These are phyloP conservation scores for Botrytis deweyae DNA, from an alignment of 2,329 filamentous ascomycete genomes.

Conservation along the genomic window DNA sequence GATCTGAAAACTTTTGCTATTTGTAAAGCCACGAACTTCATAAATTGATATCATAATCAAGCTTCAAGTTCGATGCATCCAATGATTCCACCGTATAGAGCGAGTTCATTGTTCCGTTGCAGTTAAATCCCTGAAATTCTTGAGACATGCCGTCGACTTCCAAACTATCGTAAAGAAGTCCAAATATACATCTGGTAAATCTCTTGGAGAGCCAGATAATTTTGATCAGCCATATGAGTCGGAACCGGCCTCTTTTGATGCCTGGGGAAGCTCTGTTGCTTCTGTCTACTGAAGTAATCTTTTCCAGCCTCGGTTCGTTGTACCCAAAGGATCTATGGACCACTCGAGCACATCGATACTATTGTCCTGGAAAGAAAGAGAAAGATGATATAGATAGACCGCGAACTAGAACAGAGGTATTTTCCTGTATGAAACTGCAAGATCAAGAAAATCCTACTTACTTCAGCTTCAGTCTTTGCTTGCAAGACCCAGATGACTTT, in stretches of 20 bases:
- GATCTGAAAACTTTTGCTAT: neutral
- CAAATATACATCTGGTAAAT: neutral
- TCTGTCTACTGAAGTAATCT: neutral
- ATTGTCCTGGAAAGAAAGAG: neutral
- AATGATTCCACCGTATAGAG: neutral
- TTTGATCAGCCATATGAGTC: neutral
- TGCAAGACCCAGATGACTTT: constrained; percentile 62
- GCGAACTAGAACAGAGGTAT: neutral
- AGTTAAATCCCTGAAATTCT: neutral
- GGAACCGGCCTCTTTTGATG: neutral
- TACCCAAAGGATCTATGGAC: neutral
- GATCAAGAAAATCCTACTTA: constrained; percentile 39
- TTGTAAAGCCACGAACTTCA: neutral
- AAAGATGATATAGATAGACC: neutral
- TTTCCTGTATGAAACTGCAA: neutral
- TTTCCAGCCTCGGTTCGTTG: neutral
- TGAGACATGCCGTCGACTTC: neutral
- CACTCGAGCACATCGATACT: neutral
- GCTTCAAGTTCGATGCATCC: neutral
- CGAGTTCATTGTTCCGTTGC: neutral
- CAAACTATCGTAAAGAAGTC: neutral
- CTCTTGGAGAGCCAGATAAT: neutral
- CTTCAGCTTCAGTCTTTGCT: constrained; percentile 53
- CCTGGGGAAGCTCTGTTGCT: neutral
- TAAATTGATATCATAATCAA: neutral